phyloP scores from a whole-genome alignment of 176 grass and related monocot genomes.

The Aegilops bicornis region DNA sequence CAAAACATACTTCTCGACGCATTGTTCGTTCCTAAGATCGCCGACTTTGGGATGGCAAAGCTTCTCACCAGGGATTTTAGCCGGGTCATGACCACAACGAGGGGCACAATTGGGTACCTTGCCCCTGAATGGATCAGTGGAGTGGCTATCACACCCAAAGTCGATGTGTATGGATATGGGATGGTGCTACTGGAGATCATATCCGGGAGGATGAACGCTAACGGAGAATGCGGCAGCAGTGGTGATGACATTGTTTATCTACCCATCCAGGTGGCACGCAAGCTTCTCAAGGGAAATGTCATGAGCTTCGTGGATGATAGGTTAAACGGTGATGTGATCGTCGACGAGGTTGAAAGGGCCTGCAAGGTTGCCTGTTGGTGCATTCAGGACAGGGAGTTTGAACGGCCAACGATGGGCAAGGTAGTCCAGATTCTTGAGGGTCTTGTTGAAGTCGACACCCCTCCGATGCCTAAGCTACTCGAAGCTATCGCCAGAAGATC shows the following conservation, averaged over 20 bases:
- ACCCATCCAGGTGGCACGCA: background rate
- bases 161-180: conserved; percentile 3
- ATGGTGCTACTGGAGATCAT: conserved; percentile 15
- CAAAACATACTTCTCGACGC: conserved; percentile 17
- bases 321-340: conserved; percentile 4
- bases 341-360: conserved; percentile 25
- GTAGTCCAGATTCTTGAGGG: conserved; percentile 45
- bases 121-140: conserved; percentile 21
- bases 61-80: conserved; percentile 18
- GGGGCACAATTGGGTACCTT: conserved; percentile 24
- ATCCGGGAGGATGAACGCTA: background rate
- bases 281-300: background rate
- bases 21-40: background rate
- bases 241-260: background rate
- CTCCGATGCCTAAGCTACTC: conserved; percentile 39
- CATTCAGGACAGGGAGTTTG: conserved; percentile 39
- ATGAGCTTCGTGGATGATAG: background rate
- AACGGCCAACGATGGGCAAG: conserved; percentile 31
- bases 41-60: conserved; percentile 20
- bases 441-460: conserved; percentile 11
- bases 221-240: background rate
- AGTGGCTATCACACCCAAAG: background rate
- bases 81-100: background rate
- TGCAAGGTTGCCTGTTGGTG: conserved; percentile 47
- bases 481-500: conserved; percentile 8